Percentiles rank a stretch among this genome's conserved stretches.
Conservation (phyloP, 75 land plant genomes). For the Cryptomeria japonica region DNA sequence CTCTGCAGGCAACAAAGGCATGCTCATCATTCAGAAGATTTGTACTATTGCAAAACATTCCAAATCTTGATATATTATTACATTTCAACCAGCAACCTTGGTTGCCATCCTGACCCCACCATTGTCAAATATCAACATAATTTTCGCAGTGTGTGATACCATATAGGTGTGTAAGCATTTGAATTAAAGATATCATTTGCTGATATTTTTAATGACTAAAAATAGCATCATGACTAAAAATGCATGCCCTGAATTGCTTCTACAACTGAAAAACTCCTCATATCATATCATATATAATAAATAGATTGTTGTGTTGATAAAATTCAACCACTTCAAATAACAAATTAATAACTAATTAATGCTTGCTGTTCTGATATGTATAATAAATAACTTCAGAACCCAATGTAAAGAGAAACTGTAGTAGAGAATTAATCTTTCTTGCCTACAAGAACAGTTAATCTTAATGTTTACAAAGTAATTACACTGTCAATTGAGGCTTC, state of each 20-base stretch:
- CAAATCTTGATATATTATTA: neutral
- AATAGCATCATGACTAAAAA: no score
- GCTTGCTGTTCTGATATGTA: neutral
- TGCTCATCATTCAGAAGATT: neutral
- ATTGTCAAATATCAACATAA: neutral
- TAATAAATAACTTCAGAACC: neutral
- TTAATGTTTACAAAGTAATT: neutral
- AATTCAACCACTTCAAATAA: neutral
- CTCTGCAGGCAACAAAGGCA: neutral
- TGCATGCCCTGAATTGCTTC: no score
- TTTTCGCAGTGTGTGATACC: neutral
- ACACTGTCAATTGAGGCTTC: neutral
- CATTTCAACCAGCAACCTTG: neutral
- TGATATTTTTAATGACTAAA: no score
- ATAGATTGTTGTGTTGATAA: neutral
- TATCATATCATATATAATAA: neutral
- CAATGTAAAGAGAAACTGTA: neutral
- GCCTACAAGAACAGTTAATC: neutral
- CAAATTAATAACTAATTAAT: neutral
- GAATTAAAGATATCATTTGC: neutral
- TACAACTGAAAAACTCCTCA: no score
- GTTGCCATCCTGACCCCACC: neutral
- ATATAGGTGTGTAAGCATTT: neutral
- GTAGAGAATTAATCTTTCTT: neutral
- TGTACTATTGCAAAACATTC: neutral